Evolutionary conservation across 1,284 basidiomycete genomes (phyloP).

Genomic region (Naganishia sp.): DNA sequence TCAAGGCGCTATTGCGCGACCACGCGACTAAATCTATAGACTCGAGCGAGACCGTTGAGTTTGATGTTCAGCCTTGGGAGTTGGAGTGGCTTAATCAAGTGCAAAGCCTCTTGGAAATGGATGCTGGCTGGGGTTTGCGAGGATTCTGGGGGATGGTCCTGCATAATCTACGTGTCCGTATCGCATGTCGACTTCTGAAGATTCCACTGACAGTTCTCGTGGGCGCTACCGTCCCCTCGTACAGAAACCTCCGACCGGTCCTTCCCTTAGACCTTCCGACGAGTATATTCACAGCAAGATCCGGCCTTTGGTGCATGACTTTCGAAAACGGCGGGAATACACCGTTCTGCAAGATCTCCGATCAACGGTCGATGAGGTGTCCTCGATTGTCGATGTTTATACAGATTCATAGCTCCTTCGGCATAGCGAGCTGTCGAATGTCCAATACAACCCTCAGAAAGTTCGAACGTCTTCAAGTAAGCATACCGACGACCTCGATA

Average conservation of each 20-base stretch:
- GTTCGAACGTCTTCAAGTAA: too few species aligned
- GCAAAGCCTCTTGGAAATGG: conserved; percentile 54
- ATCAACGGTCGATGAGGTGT: conserved; percentile 36
- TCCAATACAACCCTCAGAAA: too few species aligned
- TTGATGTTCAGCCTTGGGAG: conserved; percentile 46
- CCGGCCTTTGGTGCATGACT: conserved; percentile 37
- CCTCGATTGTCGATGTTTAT: conserved; percentile 22
- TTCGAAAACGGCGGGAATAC: conserved; percentile 41
- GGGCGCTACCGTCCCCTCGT: conserved; percentile 19
- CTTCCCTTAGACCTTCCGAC: conserved; percentile 35
- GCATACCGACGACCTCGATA: too few species aligned
- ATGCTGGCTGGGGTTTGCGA: conserved; percentile 57
- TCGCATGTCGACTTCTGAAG: not conserved
- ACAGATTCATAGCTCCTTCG: not conserved
- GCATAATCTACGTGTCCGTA: conserved; percentile 45
- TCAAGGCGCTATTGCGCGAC: conserved; percentile 53
- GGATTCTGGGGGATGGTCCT: conserved; percentile 49
- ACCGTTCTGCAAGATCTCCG: conserved; percentile 36
- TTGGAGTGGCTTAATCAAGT: conserved; percentile 56
- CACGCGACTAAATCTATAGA: conserved; percentile 26
- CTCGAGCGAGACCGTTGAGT: not conserved
- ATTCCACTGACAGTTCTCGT: not conserved
- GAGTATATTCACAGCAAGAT: conserved; percentile 38
- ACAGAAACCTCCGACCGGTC: conserved; percentile 39
- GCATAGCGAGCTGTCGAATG: not conserved